Conservation (phyloP, 2,329 filamentous ascomycete species). For the Pyricularia grisea region DNA sequence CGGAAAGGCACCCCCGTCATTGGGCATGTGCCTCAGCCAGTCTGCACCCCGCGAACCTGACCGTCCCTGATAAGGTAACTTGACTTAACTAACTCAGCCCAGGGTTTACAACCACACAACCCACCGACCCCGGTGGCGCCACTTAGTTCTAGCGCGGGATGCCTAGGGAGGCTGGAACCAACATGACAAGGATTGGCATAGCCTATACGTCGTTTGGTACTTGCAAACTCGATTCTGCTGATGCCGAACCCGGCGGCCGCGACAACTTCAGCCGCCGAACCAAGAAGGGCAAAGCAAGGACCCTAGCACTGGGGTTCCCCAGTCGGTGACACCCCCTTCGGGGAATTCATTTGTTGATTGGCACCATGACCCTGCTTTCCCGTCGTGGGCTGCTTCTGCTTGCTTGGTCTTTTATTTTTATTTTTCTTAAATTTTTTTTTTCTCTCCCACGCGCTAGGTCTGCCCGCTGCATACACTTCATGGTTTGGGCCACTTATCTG, state of each 20-base stretch:
- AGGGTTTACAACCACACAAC: neutral
- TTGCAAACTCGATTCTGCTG: neutral
- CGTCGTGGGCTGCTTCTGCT: neutral
- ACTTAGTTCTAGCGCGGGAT: neutral
- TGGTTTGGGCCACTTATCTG: neutral
- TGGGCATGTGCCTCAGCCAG: neutral
- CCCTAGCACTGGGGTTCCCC: neutral
- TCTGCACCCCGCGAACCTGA: neutral
- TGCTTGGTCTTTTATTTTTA: neutral
- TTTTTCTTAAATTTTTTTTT: no score
- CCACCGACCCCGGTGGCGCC: neutral
- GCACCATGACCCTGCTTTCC: neutral
- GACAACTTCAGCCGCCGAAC: neutral
- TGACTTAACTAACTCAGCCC: neutral
- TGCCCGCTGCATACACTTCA: neutral
- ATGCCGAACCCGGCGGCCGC: neutral
- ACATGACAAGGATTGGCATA: neutral
- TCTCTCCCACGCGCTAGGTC: neutral
- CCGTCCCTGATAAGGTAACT: neutral
- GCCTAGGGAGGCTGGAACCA: neutral
- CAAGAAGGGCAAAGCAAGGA: neutral
- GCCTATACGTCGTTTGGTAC: neutral
- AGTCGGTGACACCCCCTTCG: neutral
- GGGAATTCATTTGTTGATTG: neutral
- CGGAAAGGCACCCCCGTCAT: neutral